Conservation (phyloP, 192 early-diverging fungal genomes). For the Chytriomyces sp. region DNA sequence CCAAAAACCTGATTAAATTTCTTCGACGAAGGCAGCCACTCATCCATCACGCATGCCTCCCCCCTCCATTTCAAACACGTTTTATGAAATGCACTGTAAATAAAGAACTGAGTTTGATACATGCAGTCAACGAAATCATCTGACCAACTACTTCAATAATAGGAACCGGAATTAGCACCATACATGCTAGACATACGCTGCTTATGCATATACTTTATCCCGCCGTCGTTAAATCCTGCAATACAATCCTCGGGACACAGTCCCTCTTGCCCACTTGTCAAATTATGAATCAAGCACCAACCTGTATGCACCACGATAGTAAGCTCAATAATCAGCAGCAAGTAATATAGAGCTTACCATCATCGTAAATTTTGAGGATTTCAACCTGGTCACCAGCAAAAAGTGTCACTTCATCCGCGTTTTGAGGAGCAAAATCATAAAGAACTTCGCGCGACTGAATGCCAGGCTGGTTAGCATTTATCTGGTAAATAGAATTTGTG, state of each 20-base stretch:
- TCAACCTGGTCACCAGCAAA: background rate
- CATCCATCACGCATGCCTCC: too few species aligned
- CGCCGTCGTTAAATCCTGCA: slow-evolving; percentile 8
- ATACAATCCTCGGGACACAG: slow-evolving; percentile 55
- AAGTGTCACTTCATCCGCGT: slow-evolving; percentile 4
- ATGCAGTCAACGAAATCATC: too few species aligned
- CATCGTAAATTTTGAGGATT: background rate
- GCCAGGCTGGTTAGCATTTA: background rate
- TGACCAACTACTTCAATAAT: too few species aligned
- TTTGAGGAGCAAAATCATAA: slow-evolving; percentile 6
- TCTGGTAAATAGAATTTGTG: too few species aligned
- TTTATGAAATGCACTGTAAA: too few species aligned
- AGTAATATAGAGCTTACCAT: too few species aligned
- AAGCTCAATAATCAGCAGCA: slow-evolving; percentile 4
- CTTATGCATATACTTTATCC: background rate
- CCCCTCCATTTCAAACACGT: too few species aligned
- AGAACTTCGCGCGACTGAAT: background rate
- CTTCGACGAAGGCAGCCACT: too few species aligned
- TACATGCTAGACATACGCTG: slow-evolving; percentile 20
- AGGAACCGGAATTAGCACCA: background rate
- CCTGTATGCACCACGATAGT: slow-evolving; percentile 20
- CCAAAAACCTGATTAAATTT: too few species aligned
- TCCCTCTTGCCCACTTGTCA: slow-evolving; percentile 49
- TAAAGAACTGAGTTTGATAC: too few species aligned
- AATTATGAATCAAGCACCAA: slow-evolving; percentile 52